Evolutionary conservation across 2,329 filamentous ascomycete genomes (phyloP), one percentile per base, ranked within the genome.

Genomic region (Emergomyces orientalis): DNA sequence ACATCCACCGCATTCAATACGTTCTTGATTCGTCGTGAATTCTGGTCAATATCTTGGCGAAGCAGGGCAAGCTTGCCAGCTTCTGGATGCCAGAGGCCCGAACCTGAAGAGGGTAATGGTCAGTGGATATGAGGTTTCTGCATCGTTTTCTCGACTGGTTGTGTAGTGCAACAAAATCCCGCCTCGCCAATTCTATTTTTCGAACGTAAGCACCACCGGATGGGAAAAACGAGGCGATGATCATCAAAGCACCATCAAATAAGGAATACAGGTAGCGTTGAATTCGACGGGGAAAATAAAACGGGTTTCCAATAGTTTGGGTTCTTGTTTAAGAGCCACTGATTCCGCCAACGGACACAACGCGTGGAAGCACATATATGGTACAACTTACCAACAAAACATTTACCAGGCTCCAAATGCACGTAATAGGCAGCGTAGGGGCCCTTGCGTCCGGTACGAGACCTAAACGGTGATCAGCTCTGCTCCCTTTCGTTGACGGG

Each of bases 351-450:
- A 8, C n/a, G 27, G 27, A 54, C 19, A 30, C 14, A 30, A 25
- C n/a, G 52, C 32, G 52, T 6, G 49, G 6, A 39, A 25, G 3
- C n/a, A n/a, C 8, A 11, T 8, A 22, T 30, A n/a, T 25, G 19
- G 30, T 37, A 55, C 62, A 54, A 81, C 83, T 77, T 78, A 86
- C 85, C 91, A 51, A 95, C 79, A 68, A 93, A 89, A 71, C 85
- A 88, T 59, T 82, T 78, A 30, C 78, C 79, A 13, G 91, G 90
- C 72, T 93, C 85, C 66, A 90, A 82, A 73, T 96, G 91, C 25
- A 96, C 77, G 76, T 96, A 96, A 77, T 96, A 96, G 71, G 86
- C 88, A 7, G 91, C 91, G 74, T 94, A 95, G 11, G 89, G 87
- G 0, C 90, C 90, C 75, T 96, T 96, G 62, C 89, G 84, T 25